A percentile compares a stretch with the other conserved stretches of the same genome.
These are phyloP conservation scores for Kokia cookei DNA, from an alignment of 441 rosid genomes.

Conservation along the genomic window DNA sequence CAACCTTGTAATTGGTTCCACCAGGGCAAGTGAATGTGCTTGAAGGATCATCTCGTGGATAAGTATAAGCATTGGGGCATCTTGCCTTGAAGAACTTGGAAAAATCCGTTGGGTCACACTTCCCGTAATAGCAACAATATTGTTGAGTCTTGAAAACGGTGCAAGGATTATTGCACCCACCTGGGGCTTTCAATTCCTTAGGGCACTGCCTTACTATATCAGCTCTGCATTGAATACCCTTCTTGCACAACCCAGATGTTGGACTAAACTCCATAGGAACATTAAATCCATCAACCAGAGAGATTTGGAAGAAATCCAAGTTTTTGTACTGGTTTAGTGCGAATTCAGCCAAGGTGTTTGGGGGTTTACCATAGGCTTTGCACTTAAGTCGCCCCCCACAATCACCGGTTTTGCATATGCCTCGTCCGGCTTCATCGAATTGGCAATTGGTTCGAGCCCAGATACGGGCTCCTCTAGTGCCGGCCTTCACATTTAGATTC, in stretches of 20 bases:
- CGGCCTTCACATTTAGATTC: constrained; percentile 24
- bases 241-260: constrained; percentile 14
- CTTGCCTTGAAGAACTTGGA: constrained; percentile 42
- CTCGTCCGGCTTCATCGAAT: constrained; percentile 40
- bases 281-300: constrained; percentile 53
- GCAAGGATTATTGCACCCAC: constrained; percentile 50
- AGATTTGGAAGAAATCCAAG: constrained; percentile 44
- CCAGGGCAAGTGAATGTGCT: constrained; percentile 37
- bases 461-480: constrained; percentile 27
- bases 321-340: constrained; percentile 23
- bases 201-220: constrained; percentile 43
- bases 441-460: constrained; percentile 54
- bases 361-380: constrained; percentile 37
- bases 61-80: constrained; percentile 46
- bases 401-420: constrained; percentile 47
- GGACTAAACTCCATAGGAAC: constrained; percentile 46
- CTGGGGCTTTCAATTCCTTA: constrained; percentile 16
- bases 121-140: constrained; percentile 45
- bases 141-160: constrained; percentile 35
- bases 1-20: constrained; percentile 39
- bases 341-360: constrained; percentile 54
- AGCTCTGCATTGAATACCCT: constrained; percentile 24
- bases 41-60: constrained; percentile 43
- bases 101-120: constrained; percentile 38
- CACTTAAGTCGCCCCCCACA: constrained; percentile 43